phyloP scores from a whole-genome alignment of 2,329 filamentous ascomycete species.

The Huntiella moniliformis region DNA sequence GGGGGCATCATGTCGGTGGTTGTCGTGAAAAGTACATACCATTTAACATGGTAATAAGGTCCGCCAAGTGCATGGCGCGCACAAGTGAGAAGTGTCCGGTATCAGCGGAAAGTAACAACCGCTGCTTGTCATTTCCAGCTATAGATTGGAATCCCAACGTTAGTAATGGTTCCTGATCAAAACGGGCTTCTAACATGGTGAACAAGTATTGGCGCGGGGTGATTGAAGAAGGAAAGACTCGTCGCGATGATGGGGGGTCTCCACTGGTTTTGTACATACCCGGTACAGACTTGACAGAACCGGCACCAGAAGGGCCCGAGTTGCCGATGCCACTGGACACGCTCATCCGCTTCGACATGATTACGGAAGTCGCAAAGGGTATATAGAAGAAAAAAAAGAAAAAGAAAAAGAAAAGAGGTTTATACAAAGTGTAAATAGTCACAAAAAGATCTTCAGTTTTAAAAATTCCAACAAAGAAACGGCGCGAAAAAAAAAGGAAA shows the following conservation, averaged over 20 bases:
- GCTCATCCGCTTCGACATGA: constrained; percentile 45
- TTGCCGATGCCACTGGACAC: constrained; percentile 27
- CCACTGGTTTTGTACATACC: constrained; percentile 16
- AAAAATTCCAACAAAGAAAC: too few species aligned
- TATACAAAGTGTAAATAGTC: too few species aligned
- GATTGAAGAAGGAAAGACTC: background rate
- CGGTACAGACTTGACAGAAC: constrained; percentile 4
- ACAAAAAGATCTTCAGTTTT: too few species aligned
- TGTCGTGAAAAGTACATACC: constrained; percentile 24
- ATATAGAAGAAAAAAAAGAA: background rate
- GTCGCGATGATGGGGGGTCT: background rate
- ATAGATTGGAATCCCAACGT: background rate
- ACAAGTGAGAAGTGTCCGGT: constrained; percentile 56
- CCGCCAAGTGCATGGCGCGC: constrained; percentile 55
- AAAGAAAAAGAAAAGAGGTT: background rate
- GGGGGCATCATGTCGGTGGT: background rate
- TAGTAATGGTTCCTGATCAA: background rate
- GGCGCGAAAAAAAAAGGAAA: too few species aligned
- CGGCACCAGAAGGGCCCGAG: constrained; percentile 13
- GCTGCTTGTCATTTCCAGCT: constrained; percentile 55
- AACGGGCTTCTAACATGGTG: background rate
- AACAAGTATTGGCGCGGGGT: background rate
- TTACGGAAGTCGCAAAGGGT: constrained; percentile 9
- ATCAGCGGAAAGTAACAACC: constrained; percentile 48
- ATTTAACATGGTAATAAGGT: constrained; percentile 71